A percentile compares a stretch with the other conserved stretches of the same genome.
These are phyloP conservation scores for Calendula officinalis DNA, from an alignment of 129 eudicot genomes.

Conservation along the genomic window DNA sequence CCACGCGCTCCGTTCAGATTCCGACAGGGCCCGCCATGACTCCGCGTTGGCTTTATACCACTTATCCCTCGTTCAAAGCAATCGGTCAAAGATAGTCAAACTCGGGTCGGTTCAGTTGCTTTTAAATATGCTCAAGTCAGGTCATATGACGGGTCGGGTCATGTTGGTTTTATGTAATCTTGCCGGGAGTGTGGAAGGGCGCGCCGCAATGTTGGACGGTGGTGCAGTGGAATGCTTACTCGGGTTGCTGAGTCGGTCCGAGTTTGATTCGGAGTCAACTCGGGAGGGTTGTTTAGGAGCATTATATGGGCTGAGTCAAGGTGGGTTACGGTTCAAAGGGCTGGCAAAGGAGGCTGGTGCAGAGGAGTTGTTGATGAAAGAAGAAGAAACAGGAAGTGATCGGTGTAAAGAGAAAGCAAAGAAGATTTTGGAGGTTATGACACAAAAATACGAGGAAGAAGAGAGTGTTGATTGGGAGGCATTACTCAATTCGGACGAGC, in stretches of 20 bases:
- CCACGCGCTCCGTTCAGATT: conserved; percentile 57
- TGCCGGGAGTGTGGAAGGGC: conserved; percentile 62
- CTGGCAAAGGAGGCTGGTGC: conserved; percentile 81
- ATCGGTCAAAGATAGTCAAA: conserved; percentile 63
- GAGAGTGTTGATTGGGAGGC: conserved; percentile 78
- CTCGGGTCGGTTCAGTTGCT: conserved; percentile 55
- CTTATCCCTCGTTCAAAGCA: conserved; percentile 67
- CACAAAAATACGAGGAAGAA: conserved; percentile 57
- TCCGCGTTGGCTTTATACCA: conserved; percentile 77
- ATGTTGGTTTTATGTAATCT: conserved; percentile 57
- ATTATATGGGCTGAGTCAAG: conserved; percentile 69
- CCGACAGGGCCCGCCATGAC: conserved; percentile 63
- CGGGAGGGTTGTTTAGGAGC: conserved; percentile 68
- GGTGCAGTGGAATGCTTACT: conserved; percentile 78
- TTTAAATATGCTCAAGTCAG: conserved; percentile 56
- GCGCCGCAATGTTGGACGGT: conserved; percentile 75
- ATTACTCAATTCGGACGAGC: conserved; percentile 54
- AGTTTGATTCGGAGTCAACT: conserved; percentile 56
- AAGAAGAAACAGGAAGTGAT: conserved; percentile 34
- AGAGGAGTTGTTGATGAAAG: conserved; percentile 46
- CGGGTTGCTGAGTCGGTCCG: conserved; percentile 38
- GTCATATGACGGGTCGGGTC: conserved; percentile 62
- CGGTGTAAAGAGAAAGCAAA: conserved; percentile 46
- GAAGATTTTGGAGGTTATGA: conserved; percentile 54
- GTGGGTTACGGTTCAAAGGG: conserved; percentile 82